Base-by-base conservation (phyloP, 1,284 basidiomycete species). In the Peniophora sp. region DNA sequence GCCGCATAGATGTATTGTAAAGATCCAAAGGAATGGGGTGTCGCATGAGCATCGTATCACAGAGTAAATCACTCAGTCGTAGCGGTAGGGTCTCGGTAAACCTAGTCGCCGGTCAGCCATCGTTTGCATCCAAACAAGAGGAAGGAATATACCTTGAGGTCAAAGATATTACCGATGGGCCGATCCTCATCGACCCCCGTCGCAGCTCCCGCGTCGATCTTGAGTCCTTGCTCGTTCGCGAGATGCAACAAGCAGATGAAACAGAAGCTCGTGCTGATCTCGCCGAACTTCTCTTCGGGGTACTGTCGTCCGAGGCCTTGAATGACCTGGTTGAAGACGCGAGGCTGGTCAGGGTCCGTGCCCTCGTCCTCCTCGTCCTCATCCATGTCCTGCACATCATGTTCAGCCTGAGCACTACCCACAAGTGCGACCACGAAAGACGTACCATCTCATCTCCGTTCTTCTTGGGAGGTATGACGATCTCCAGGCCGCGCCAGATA, bases 211-310 rank as follows among this genome's bases (percentile, higher is more conserved):
- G 69, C 68, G 3, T 68, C 71, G 23, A 71, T 70, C 65, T 91
- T 87, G 43, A 97, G 74, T 1, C 95, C 95, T 63, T 92, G 91
- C 65, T 98, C 94, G 64, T 98, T 97, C 43, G 94, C 95, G 39
- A 99, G 74, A 71, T 97, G 94, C 32, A 97, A 71, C 34, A 99
- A 71, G 63, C 96, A 99, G 66, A 99, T 99, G 74, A 99, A 99
- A 68, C 96, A 99, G 81, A 97, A 99, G 55, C 92, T 97, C 9
- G 97, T 99, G 65, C 93, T 97, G 66, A 99, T 97, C 60, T 99
- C 97, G 44, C 89, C 85, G 86, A 99, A 89, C 74, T 95, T 97
- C 43, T 97, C 93, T 54, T 75, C 75, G 0, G 96, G 90, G 67
- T 99, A 99, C 8, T 85, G 79, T 48, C 73, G 76, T 57, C 89